These are phyloP conservation scores for Anisogramma anomala DNA, from an alignment of 2,329 filamentous ascomycete genomes.

Conservation along the genomic window DNA sequence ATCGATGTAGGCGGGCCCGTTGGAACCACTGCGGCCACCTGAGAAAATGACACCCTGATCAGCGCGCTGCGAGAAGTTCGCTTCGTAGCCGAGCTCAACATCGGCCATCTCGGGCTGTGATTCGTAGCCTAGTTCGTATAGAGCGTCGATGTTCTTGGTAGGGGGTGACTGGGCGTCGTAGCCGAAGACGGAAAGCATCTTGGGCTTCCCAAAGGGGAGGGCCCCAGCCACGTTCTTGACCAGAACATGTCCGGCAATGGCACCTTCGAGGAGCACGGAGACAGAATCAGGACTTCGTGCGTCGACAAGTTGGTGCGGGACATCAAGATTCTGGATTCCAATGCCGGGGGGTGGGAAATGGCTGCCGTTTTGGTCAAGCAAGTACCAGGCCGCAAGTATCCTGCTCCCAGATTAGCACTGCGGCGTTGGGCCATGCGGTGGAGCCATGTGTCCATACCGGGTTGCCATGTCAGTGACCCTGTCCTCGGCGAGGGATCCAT, in stretches of 20 bases:
- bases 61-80: conserved; percentile 37
- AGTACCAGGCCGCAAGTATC: conserved; percentile 51
- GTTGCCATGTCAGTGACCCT: conserved; percentile 71
- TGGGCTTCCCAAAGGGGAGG: conserved; percentile 51
- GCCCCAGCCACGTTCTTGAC: conserved; percentile 58
- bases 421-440: conserved; percentile 17
- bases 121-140: conserved; percentile 35
- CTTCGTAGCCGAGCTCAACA: conserved; percentile 30
- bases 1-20: conserved; percentile 36
- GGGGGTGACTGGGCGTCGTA: conserved; percentile 46
- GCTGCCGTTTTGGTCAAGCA: conserved; percentile 35
- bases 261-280: conserved; percentile 36
- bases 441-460: conserved; percentile 38
- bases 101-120: conserved; percentile 35
- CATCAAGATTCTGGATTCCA: conserved; percentile 50
- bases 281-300: conserved; percentile 36
- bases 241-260: conserved; percentile 56
- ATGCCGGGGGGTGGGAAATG: conserved; percentile 35
- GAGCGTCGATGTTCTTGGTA: conserved; percentile 35
- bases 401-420: conserved; percentile 28
- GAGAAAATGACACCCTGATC: conserved; percentile 40
- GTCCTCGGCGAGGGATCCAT: conserved; percentile 60
- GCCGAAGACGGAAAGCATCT: conserved; percentile 47
- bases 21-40: conserved; percentile 40
- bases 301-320: conserved; percentile 35